Conservation (phyloP, 139 green algal species). For the Coelastrella sp. region DNA sequence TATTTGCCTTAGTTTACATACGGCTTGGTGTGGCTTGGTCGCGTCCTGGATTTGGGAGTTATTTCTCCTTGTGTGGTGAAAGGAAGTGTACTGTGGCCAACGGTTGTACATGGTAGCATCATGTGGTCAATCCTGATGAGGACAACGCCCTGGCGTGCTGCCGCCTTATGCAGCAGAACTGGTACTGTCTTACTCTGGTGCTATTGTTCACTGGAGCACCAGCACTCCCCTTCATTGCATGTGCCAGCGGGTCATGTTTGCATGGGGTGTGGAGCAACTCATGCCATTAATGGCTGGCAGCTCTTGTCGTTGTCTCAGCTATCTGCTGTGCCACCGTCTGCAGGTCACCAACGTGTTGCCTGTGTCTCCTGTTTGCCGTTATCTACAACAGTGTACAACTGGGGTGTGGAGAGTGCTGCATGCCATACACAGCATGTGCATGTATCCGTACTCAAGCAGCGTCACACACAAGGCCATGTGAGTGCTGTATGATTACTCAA, state of each 20-base stretch:
- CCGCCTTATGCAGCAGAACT: too few species aligned
- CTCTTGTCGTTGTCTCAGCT: not conserved
- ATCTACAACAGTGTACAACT: not conserved
- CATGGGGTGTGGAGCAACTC: too few species aligned
- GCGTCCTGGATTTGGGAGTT: not conserved
- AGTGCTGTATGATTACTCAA: conserved; percentile 21
- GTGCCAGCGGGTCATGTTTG: too few species aligned
- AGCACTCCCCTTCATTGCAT: too few species aligned
- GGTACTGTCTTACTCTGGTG: too few species aligned
- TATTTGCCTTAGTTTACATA: not conserved
- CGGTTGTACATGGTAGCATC: not conserved
- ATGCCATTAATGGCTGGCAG: too few species aligned
- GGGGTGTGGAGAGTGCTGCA: not conserved
- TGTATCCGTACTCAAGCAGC: not conserved
- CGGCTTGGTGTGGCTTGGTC: not conserved
- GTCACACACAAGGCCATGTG: not conserved
- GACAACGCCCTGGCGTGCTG: too few species aligned
- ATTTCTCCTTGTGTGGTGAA: not conserved
- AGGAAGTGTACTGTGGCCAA: not conserved
- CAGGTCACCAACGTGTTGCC: not conserved
- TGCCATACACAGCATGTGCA: not conserved
- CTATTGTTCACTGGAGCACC: too few species aligned
- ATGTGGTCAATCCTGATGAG: not conserved
- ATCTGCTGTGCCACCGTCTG: not conserved
- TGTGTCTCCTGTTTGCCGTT: not conserved